phyloP scores from a whole-genome alignment of 2,329 filamentous ascomycete species.

The Penicillium frequentans region DNA sequence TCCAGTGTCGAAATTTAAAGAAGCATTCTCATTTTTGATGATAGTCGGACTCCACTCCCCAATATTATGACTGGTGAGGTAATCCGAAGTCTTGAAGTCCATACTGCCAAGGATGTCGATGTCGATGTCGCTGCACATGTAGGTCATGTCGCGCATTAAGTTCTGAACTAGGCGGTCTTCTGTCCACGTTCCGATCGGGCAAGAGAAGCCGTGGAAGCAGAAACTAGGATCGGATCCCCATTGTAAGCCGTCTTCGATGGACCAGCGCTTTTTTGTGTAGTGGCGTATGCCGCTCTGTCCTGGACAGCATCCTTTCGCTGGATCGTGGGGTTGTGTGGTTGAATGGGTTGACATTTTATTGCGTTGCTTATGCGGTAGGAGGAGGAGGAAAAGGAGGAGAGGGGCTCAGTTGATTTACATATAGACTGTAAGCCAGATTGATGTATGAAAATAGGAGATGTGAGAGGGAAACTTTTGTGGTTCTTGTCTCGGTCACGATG shows the following conservation, averaged over 20 bases:
- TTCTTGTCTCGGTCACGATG: neutral
- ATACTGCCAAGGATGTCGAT: neutral
- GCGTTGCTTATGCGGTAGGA: neutral
- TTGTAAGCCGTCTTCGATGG: constrained; percentile 15
- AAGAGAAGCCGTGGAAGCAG: constrained; percentile 23
- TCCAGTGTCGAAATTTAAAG: neutral
- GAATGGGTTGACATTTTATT: neutral
- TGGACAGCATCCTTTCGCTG: neutral
- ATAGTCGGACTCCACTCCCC: neutral
- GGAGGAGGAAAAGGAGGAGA: neutral
- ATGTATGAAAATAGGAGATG: neutral
- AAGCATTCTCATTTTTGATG: neutral
- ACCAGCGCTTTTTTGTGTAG: constrained; percentile 2
- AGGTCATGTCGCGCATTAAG: constrained; percentile 21
- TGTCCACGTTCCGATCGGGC: constrained; percentile 22
- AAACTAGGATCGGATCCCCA: constrained; percentile 26
- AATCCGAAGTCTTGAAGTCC: neutral
- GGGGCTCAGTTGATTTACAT: too few species aligned
- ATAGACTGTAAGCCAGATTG: neutral
- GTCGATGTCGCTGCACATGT: constrained; percentile 11
- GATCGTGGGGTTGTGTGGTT: neutral
- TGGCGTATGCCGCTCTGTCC: neutral
- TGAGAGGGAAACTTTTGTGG: neutral
- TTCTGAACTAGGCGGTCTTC: constrained; percentile 20
- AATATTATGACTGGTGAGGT: neutral